These are phyloP conservation scores for Chalaropsis ovoidea DNA, from an alignment of 2,329 filamentous ascomycete species.

Conservation along the genomic window DNA sequence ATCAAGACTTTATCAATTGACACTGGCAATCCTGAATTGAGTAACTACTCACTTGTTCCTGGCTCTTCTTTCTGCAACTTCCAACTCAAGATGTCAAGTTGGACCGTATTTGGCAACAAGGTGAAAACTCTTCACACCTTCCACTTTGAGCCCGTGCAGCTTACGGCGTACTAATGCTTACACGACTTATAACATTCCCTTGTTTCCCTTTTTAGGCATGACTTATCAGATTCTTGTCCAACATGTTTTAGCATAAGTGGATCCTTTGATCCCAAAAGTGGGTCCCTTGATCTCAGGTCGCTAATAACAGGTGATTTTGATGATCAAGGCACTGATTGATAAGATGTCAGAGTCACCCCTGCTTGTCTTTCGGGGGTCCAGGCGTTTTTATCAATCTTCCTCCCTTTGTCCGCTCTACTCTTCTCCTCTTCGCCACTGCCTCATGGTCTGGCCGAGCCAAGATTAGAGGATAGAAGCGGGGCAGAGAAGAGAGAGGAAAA, in stretches of 20 bases:
- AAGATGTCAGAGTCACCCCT: neutral
- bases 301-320: conserved; percentile 10
- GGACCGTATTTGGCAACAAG: neutral
- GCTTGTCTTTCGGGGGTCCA: neutral
- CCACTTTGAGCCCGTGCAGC: conserved; percentile 4
- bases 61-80: neutral
- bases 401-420: neutral
- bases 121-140: conserved; percentile 17
- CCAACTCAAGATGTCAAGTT: too few relatives aligned
- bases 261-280: neutral
- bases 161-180: neutral
- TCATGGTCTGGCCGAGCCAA: neutral
- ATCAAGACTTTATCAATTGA: neutral
- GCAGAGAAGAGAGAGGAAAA: neutral
- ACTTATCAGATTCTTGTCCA: conserved; percentile 6
- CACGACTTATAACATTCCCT: neutral
- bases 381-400: neutral
- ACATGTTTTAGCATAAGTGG: neutral
- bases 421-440: neutral
- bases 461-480: neutral
- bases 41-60: neutral
- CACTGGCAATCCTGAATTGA: neutral
- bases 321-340: conserved; percentile 13
- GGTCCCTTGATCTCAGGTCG: neutral
- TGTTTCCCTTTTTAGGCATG: conserved; percentile 12